These are phyloP conservation scores for Ramularia endophylla DNA, from an alignment of 2,329 filamentous ascomycete species.

Conservation along the genomic window DNA sequence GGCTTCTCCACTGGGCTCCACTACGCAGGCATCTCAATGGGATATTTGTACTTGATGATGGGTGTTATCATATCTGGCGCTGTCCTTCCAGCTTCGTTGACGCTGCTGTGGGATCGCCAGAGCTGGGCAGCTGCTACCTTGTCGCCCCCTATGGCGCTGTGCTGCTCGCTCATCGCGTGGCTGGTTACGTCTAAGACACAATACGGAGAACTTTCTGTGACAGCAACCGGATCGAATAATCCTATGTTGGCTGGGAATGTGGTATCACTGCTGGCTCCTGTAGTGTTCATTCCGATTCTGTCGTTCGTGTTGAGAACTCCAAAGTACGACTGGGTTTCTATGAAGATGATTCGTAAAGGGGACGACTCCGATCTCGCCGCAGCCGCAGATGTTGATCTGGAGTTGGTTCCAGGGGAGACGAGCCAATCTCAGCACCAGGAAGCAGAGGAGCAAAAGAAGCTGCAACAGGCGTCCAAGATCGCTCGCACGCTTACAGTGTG, in stretches of 20 bases:
- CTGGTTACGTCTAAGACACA: conserved; percentile 67
- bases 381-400: conserved; percentile 59
- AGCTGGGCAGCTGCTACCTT: conserved; percentile 68
- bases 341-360: conserved; percentile 70
- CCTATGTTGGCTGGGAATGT: conserved; percentile 88
- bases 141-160: conserved; percentile 63
- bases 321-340: conserved; percentile 80
- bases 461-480: conserved; percentile 43
- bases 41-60: conserved; percentile 85
- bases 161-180: conserved; percentile 67
- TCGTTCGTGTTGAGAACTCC: conserved; percentile 64
- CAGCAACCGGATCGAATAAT: conserved; percentile 74
- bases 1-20: conserved; percentile 67
- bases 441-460: conserved; percentile 36
- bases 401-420: conserved; percentile 53
- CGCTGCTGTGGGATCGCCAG: conserved; percentile 74
- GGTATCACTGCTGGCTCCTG: conserved; percentile 68
- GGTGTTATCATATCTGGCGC: conserved; percentile 83
- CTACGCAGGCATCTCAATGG: conserved; percentile 65
- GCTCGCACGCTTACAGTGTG: conserved; percentile 54
- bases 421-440: conserved; percentile 34
- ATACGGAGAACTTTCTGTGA: conserved; percentile 63
- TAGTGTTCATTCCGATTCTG: conserved; percentile 69
- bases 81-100: conserved; percentile 67
- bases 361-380: conserved; percentile 70